Conservation (phyloP, 2,329 filamentous ascomycete genomes). For the Pseudogymnoascus sp. region DNA sequence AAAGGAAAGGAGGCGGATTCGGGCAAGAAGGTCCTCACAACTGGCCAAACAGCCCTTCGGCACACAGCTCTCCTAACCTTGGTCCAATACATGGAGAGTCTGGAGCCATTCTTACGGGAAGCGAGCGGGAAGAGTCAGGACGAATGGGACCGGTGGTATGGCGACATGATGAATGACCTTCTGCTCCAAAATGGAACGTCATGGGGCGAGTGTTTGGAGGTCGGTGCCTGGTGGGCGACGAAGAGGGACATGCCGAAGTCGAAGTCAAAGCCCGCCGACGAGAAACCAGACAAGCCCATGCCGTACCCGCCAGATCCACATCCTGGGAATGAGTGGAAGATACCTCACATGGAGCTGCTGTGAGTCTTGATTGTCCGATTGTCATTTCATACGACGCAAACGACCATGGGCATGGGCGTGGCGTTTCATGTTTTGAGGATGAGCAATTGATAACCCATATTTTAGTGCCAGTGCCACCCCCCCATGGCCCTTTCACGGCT, state of each 20-base stretch:
- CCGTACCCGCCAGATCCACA: slow-evolving; percentile 6
- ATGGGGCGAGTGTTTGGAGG: slow-evolving; percentile 78
- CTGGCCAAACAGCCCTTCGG: slow-evolving; percentile 66
- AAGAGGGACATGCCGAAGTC: slow-evolving; percentile 41
- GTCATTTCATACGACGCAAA: slow-evolving; percentile 3
- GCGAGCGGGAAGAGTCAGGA: slow-evolving; percentile 80
- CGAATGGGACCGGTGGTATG: slow-evolving; percentile 87
- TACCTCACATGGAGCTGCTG: slow-evolving; percentile 2
- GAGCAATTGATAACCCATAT: slow-evolving; percentile 2
- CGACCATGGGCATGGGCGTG: neutral
- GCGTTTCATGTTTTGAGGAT: neutral
- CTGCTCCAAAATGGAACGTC: slow-evolving; percentile 70
- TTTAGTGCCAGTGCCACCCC: slow-evolving; percentile 4
- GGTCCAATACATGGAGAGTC: slow-evolving; percentile 73
- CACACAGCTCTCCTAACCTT: slow-evolving; percentile 75
- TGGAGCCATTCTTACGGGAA: slow-evolving; percentile 77
- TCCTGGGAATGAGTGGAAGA: slow-evolving; percentile 10
- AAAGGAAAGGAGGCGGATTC: slow-evolving; percentile 26
- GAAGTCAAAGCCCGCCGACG: neutral
- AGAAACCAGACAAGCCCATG: slow-evolving; percentile 1
- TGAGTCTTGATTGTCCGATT: neutral
- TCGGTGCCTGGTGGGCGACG: slow-evolving; percentile 83
- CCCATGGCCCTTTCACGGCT: neutral
- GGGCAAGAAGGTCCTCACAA: slow-evolving; percentile 26
- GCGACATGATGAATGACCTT: slow-evolving; percentile 78